Percentiles rank a stretch among this genome's conserved stretches.
These are phyloP conservation scores for Suhomyces choctaworum DNA, from an alignment of 1,139 yeast genomes.

Conservation along the genomic window DNA sequence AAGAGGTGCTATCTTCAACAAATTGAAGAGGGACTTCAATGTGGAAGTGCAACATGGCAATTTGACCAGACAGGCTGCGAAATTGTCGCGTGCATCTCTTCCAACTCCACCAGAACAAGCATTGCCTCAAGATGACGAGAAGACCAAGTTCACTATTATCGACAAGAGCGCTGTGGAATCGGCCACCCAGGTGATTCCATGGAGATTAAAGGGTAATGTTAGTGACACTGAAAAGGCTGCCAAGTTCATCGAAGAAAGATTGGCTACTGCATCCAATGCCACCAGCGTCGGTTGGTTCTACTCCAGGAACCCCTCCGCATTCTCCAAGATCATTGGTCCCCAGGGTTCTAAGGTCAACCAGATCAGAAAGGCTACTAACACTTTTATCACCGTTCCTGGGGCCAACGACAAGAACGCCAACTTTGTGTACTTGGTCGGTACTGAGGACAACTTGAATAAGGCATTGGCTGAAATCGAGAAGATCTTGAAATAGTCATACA, in stretches of 20 bases:
- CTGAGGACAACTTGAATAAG: conserved; percentile 29
- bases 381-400: conserved; percentile 67
- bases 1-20: conserved; percentile 65
- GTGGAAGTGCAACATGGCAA: conserved; percentile 69
- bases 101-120: conserved; percentile 55
- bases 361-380: conserved; percentile 59
- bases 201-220: conserved; percentile 60
- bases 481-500: conserved; percentile 12
- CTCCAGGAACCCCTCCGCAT: conserved; percentile 33
- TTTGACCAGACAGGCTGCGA: conserved; percentile 49
- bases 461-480: conserved; percentile 32
- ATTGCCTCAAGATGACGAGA: conserved; percentile 43
- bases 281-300: conserved; percentile 41
- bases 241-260: conserved; percentile 34
- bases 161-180: conserved; percentile 25
- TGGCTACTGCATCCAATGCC: conserved; percentile 37
- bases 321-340: conserved; percentile 71
- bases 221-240: conserved; percentile 42
- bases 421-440: conserved; percentile 37
- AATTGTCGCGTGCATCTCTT: conserved; percentile 44
- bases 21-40: conserved; percentile 52
- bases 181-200: conserved; percentile 51
- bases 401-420: conserved; percentile 48
- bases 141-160: conserved; percentile 48
- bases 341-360: conserved; percentile 68